Conservation (phyloP, 2,329 filamentous ascomycete species). For the Scytalidium lignicola region DNA sequence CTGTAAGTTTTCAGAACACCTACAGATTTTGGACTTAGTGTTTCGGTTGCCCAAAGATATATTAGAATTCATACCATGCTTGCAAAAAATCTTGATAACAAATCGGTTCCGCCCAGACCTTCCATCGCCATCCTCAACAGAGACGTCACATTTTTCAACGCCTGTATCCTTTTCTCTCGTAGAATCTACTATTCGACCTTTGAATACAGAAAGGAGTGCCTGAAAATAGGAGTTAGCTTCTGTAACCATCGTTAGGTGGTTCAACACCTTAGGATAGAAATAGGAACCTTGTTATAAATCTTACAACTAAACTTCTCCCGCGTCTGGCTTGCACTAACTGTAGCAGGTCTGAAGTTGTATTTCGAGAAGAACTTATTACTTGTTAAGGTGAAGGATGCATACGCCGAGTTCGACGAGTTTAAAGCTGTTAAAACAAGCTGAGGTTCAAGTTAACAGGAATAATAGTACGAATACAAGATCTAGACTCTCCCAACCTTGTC, state of each 20-base stretch:
- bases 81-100: constrained; percentile 67
- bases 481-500: constrained; percentile 15
- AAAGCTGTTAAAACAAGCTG: constrained; percentile 70
- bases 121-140: constrained; percentile 64
- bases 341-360: constrained; percentile 57
- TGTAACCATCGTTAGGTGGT: neutral
- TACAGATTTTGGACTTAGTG: constrained; percentile 21
- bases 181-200: constrained; percentile 58
- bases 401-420: constrained; percentile 77
- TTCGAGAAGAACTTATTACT: constrained; percentile 65
- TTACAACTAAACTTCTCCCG: constrained; percentile 64
- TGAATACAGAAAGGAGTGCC: constrained; percentile 70
- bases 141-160: constrained; percentile 70
- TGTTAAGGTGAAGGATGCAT: constrained; percentile 66
- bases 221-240: constrained; percentile 23
- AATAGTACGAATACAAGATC: neutral
- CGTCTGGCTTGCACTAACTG: constrained; percentile 6
- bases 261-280: neutral
- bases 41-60: neutral
- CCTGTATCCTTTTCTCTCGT: constrained; percentile 61
- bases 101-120: constrained; percentile 62
- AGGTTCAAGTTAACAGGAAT: neutral
- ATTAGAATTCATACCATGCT: constrained; percentile 49
- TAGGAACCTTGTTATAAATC: constrained; percentile 61
- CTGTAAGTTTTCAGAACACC: constrained; percentile 73